Evolutionary conservation across 306 rosid species (phyloP).

Genomic region (Cajanus cajan): DNA sequence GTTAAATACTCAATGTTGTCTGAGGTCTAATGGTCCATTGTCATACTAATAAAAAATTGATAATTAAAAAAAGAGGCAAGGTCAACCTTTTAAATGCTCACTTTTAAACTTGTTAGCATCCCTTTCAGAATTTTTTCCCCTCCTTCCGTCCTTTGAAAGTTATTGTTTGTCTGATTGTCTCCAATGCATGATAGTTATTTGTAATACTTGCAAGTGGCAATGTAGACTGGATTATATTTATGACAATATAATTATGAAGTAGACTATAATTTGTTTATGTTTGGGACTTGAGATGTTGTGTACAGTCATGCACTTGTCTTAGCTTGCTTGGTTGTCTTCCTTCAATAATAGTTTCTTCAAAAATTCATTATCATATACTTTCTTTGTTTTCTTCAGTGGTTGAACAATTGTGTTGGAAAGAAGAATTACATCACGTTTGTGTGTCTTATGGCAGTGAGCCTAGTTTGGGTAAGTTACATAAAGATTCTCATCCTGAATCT

Average conservation of each 20-base stretch:
- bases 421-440: slow-evolving; percentile 75
- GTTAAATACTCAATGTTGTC: neutral
- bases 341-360: slow-evolving; percentile 22
- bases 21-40: neutral
- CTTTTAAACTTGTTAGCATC: neutral
- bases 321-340: slow-evolving; percentile 12
- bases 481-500: slow-evolving; percentile 28
- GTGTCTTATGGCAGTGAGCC: slow-evolving; percentile 84
- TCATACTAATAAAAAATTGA: neutral
- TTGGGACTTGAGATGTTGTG: slow-evolving; percentile 14
- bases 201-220: slow-evolving; percentile 4
- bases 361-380: slow-evolving; percentile 13
- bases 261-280: neutral
- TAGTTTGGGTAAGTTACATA: slow-evolving; percentile 60
- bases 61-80: neutral
- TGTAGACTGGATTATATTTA: neutral
- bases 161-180: slow-evolving; percentile 19
- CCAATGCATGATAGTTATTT: neutral
- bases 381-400: slow-evolving; percentile 62
- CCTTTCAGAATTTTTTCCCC: neutral
- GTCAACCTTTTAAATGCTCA: neutral
- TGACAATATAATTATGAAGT: slow-evolving; percentile 12
- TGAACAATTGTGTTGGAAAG: slow-evolving; percentile 84
- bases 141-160: neutral
- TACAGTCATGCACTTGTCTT: slow-evolving; percentile 2